Percentiles rank a stretch among this genome's conserved stretches.
phyloP scores from a whole-genome alignment of 345 rosid species.

The Garcia nutans region DNA sequence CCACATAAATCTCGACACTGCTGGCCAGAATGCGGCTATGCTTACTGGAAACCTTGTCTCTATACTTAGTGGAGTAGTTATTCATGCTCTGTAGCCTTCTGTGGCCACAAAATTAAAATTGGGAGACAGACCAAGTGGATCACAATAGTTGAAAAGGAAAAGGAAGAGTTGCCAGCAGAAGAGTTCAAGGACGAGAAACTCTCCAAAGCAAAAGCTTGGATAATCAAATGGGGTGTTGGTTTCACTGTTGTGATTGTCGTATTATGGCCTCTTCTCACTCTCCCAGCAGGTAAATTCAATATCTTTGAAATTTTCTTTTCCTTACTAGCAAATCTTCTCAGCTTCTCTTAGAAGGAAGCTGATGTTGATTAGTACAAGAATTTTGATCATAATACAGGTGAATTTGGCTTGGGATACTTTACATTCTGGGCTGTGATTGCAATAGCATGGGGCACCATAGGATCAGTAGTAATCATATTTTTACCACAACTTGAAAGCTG shows the following conservation, averaged over 20 bases:
- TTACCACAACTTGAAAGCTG: conserved; percentile 77
- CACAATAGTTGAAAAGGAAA: conserved; percentile 69
- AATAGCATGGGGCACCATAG: conserved; percentile 84
- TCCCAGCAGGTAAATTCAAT: conserved; percentile 64
- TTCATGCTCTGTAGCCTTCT: conserved; percentile 70
- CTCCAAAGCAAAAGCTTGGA: conserved; percentile 70
- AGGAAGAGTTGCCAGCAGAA: conserved; percentile 47
- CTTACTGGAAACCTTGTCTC: conserved; percentile 87
- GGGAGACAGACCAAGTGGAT: conserved; percentile 84
- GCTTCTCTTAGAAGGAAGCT: no score
- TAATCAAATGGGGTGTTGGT: conserved; percentile 77
- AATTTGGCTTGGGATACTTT: conserved; percentile 70
- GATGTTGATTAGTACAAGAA: neutral
- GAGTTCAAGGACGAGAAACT: conserved; percentile 80
- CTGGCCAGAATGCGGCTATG: conserved; percentile 84
- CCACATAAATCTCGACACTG: conserved; percentile 62
- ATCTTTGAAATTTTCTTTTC: neutral
- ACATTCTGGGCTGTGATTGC: conserved; percentile 86
- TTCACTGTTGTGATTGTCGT: conserved; percentile 66
- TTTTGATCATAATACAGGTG: conserved; percentile 34
- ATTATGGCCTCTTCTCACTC: conserved; percentile 74
- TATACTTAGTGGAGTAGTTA: conserved; percentile 63
- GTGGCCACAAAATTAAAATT: conserved; percentile 73
- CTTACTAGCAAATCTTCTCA: neutral
- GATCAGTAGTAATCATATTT: conserved; percentile 62